Evolutionary conservation across 2,329 filamentous ascomycete genomes (phyloP).

Genomic region (Phaeosphaeria sp.): DNA sequence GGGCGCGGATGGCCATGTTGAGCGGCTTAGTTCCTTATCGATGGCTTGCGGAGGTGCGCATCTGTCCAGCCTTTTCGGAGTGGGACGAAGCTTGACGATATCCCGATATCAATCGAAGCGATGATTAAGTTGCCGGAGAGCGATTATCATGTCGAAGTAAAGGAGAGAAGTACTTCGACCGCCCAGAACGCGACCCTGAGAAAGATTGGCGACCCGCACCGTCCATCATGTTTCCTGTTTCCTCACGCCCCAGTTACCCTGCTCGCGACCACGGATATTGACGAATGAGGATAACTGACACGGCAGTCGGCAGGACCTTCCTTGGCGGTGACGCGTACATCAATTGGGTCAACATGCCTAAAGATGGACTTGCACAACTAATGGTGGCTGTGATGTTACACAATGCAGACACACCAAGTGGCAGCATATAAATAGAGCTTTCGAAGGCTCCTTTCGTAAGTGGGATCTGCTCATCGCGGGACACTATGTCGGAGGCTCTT

Average conservation of each 20-base stretch:
- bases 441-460: too few species aligned
- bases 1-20: slow-evolving; percentile 27
- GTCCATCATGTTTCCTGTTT: background rate
- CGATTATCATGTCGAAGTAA: background rate
- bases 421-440: too few species aligned
- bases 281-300: slow-evolving; percentile 5
- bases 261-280: slow-evolving; percentile 5
- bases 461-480: background rate
- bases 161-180: background rate
- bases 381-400: background rate
- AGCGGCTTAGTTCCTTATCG: slow-evolving; percentile 3
- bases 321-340: slow-evolving; percentile 8
- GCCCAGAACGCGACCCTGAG: background rate
- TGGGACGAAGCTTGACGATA: too few species aligned
- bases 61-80: too few species aligned
- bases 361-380: background rate
- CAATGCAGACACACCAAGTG: background rate
- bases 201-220: slow-evolving; percentile 2
- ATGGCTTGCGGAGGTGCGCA: slow-evolving; percentile 13
- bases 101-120: background rate
- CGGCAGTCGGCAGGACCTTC: slow-evolving; percentile 4
- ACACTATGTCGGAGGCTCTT: too few species aligned
- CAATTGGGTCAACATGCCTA: background rate
- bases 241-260: slow-evolving; percentile 3
- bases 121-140: too few species aligned